phyloP scores from a whole-genome alignment of 306 rosid genomes.

The Hylodesmum podocarpum region DNA sequence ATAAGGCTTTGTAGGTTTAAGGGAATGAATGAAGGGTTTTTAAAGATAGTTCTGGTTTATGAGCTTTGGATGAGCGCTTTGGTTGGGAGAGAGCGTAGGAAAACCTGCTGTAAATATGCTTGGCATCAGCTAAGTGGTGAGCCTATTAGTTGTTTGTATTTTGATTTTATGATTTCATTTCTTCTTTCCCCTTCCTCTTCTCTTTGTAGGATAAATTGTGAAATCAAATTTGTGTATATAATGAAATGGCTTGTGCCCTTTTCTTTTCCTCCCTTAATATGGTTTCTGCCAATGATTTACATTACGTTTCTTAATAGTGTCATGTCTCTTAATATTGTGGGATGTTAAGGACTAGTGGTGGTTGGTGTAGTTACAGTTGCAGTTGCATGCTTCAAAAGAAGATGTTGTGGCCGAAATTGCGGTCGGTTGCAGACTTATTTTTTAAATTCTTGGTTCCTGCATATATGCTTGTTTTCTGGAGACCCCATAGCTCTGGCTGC shows the following conservation, averaged over 20 bases:
- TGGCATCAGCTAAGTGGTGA: constrained; percentile 45
- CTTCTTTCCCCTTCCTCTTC: constrained; percentile 9
- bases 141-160: constrained; percentile 62
- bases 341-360: background rate
- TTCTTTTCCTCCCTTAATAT: background rate
- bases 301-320: background rate
- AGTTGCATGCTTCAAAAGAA: background rate
- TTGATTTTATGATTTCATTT: constrained; percentile 36
- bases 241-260: constrained; percentile 14
- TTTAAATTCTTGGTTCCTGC: background rate
- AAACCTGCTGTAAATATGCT: constrained; percentile 64
- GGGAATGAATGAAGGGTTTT: constrained; percentile 48
- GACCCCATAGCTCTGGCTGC: background rate
- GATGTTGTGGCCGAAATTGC: background rate
- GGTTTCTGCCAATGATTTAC: background rate
- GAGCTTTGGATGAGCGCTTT: constrained; percentile 45
- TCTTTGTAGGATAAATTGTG: constrained; percentile 49
- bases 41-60: constrained; percentile 41
- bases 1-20: constrained; percentile 46
- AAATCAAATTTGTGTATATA: constrained; percentile 57
- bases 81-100: constrained; percentile 45
- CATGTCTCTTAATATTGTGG: background rate
- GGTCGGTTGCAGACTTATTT: background rate
- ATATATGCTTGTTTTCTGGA: background rate
- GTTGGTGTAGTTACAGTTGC: background rate